Evolutionary conservation across 1,139 yeast species (phyloP).

Genomic region (Candida dubliniensis): DNA sequence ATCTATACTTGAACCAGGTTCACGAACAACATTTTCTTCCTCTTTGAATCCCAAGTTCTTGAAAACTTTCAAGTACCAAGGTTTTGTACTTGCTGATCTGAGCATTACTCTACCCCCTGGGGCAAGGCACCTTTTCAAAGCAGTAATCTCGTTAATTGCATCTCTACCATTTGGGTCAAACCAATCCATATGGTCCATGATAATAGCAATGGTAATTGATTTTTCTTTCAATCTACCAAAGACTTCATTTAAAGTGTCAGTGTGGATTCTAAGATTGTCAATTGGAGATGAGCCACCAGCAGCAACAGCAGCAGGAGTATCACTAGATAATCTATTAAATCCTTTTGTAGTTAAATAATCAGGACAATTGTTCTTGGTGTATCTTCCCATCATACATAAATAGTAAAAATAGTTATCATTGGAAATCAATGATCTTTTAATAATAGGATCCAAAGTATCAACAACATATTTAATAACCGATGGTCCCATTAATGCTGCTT

Average conservation of each 20-base stretch:
- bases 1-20: conserved; percentile 64
- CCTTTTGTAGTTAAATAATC: conserved; percentile 67
- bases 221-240: conserved; percentile 61
- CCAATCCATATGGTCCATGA: conserved; percentile 96
- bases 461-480: conserved; percentile 70
- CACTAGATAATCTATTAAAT: conserved; percentile 45
- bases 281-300: conserved; percentile 37
- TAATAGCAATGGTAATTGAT: conserved; percentile 72
- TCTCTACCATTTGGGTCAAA: conserved; percentile 66
- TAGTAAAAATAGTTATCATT: conserved; percentile 78
- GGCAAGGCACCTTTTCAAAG: conserved; percentile 61
- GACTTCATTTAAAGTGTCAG: conserved; percentile 77
- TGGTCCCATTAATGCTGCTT: conserved; percentile 74
- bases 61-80: conserved; percentile 76
- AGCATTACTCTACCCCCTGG: conserved; percentile 73
- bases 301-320: conserved; percentile 20
- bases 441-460: conserved; percentile 77
- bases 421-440: conserved; percentile 61
- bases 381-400: conserved; percentile 62
- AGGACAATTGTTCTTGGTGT: conserved; percentile 69
- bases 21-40: conserved; percentile 67
- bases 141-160: conserved; percentile 65
- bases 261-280: conserved; percentile 72
- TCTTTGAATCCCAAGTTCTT: conserved; percentile 67
- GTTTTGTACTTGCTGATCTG: conserved; percentile 70